Conservation (phyloP, 352 stramenopile species). For the Globisporangium nodosum region DNA sequence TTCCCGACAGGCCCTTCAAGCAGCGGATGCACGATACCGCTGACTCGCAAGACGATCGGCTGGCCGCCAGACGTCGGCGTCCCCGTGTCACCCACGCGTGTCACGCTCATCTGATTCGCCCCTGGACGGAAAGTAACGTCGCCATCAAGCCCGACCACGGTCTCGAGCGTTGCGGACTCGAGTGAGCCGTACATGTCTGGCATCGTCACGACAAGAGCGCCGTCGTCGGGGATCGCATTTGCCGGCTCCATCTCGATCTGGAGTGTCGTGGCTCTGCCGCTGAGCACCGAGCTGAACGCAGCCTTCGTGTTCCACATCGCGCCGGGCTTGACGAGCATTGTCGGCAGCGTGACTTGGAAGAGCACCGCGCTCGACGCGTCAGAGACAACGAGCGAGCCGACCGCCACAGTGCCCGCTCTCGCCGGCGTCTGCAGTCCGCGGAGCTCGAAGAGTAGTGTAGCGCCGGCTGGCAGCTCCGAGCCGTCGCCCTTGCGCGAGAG, state of each 20-base stretch:
- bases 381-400: conserved; percentile 19
- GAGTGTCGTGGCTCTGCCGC: conserved; percentile 30
- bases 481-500: conserved; percentile 19
- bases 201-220: conserved; percentile 38
- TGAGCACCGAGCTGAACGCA: conserved; percentile 22
- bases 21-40: conserved; percentile 31
- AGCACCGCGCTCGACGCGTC: conserved; percentile 9
- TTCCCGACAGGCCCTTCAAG: conserved; percentile 51
- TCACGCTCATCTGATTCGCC: conserved; percentile 22
- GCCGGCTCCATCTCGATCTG: conserved; percentile 22
- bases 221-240: conserved; percentile 30
- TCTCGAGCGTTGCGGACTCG: conserved; percentile 14
- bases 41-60: conserved; percentile 22
- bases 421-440: conserved; percentile 11
- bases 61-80: conserved; percentile 20
- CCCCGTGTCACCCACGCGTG: conserved; percentile 15
- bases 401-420: conserved; percentile 5
- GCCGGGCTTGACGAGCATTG: conserved; percentile 22
- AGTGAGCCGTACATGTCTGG: conserved; percentile 39
- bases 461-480: conserved; percentile 1
- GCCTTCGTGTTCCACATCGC: conserved; percentile 19
- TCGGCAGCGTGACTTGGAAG: conserved; percentile 8
- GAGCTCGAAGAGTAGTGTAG: conserved; percentile 9
- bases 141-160: conserved; percentile 23
- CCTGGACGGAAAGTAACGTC: conserved; percentile 12